These are phyloP conservation scores for Botrytis fabae DNA, from an alignment of 2,329 filamentous ascomycete species.

Conservation along the genomic window DNA sequence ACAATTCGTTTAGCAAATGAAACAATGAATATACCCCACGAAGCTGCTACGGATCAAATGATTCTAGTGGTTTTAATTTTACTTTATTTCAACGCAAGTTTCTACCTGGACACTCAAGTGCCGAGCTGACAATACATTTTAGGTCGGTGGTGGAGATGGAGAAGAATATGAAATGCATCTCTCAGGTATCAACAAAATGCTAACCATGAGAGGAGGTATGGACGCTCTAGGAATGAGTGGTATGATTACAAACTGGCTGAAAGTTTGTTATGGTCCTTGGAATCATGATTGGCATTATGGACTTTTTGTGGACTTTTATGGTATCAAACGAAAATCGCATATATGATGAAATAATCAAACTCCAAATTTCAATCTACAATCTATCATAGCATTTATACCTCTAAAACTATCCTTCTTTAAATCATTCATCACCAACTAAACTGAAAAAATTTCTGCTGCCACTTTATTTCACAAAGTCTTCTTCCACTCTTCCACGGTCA, in stretches of 20 bases:
- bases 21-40: conserved; percentile 24
- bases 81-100: conserved; percentile 31
- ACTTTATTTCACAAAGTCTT: conserved; percentile 24
- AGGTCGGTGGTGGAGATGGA: conserved; percentile 29
- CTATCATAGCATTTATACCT: neutral
- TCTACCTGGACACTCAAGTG: neutral
- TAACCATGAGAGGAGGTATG: conserved; percentile 28
- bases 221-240: conserved; percentile 30
- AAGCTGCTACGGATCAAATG: conserved; percentile 32
- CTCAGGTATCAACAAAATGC: conserved; percentile 33
- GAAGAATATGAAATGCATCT: conserved; percentile 34
- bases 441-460: no score
- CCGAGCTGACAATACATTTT: neutral
- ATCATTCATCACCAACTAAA: neutral
- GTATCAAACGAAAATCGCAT: neutral
- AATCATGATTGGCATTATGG: conserved; percentile 25
- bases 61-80: conserved; percentile 31
- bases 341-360: conserved; percentile 17
- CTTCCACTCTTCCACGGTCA: conserved; percentile 34
- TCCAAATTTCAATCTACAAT: neutral
- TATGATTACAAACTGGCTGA: conserved; percentile 31
- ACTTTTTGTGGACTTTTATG: conserved; percentile 13
- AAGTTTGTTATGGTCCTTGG: conserved; percentile 32
- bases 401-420: neutral
- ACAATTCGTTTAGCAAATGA: conserved; percentile 33